Base-by-base conservation (phyloP, 2,329 filamentous ascomycete species). In the Taxawa tesnikishii region DNA sequence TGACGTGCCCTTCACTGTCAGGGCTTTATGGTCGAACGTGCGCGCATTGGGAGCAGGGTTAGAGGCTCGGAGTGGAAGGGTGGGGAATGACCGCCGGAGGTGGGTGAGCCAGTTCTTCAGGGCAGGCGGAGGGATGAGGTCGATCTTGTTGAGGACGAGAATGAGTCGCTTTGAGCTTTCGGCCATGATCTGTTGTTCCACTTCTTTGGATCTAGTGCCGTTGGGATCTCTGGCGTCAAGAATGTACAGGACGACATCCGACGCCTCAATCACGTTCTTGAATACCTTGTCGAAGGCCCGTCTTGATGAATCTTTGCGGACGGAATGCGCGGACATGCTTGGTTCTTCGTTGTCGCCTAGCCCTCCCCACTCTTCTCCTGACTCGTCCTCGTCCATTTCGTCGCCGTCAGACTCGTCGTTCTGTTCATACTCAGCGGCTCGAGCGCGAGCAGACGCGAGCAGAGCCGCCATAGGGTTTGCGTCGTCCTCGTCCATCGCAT, bases 271-370 rank as follows among this genome's bases (percentile, higher is more conserved):
- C 11, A 94, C 85, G 51, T 83, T 73, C 66, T 94, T 94, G 70
- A 94, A 94, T 46, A 92, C 76, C 66, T 93, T 94, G 69, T 94
- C 85, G 58, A 88, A 94, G 33, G 84, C 83, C 58, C 78, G 83
- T 49, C 85, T 74, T 32, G 87, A 94, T 28, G 68, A 70, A 40
- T 80, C 75, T 48, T 59, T 59, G 31, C 52, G 50, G 11, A 53
- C 45, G 5, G 42, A 42, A 24, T 48, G 41, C 5, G 43, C 43
- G 21, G 45, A 37, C 19, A 36, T 34, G 12, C 43, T 45, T 3
- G 50, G 66, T 28, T 64, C 60, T 5, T 60, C 56, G 13, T 65
- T 62, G 6, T 67, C 62, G 5, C 45, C 45, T 10, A 62, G 60
- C 1, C 60, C 59, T n/a, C 60, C 60, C 27, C 57, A 65, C 3